Conservation (phyloP, 305 asterid genomes). For the Salvia sclarea region DNA sequence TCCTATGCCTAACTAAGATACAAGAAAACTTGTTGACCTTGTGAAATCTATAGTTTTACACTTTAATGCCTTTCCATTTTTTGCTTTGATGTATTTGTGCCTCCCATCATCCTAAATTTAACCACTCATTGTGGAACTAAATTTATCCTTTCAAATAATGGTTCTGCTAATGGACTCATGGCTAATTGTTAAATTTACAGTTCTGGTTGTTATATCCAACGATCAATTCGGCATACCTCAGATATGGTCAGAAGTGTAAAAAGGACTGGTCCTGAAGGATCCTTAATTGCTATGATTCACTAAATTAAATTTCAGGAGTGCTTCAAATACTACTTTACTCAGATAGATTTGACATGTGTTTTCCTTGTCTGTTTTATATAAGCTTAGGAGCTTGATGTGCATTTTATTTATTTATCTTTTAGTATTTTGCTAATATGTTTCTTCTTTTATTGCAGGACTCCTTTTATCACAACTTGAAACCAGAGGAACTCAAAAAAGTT, state of each 20-base stretch:
- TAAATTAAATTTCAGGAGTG: background rate
- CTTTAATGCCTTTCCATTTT: constrained; percentile 11
- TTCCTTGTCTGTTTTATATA: constrained; percentile 13
- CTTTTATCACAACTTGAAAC: constrained; percentile 76
- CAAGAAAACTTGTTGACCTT: constrained; percentile 5
- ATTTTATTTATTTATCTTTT: background rate
- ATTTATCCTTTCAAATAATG: background rate
- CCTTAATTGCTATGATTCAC: background rate
- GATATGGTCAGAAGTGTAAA: background rate
- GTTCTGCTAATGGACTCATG: background rate
- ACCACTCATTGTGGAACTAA: background rate
- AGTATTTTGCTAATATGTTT: constrained; percentile 16
- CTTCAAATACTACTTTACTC: constrained; percentile 3
- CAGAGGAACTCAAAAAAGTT: constrained; percentile 82
- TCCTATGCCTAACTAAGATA: constrained; percentile 1
- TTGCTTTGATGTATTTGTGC: constrained; percentile 5
- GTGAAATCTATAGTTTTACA: constrained; percentile 9
- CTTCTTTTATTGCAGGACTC: constrained; percentile 69
- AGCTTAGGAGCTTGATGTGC: constrained; percentile 6
- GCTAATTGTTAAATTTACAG: too few relatives aligned
- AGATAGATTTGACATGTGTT: constrained; percentile 21
- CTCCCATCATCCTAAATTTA: constrained; percentile 5
- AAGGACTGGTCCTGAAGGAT: constrained; percentile 3
- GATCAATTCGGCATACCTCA: background rate
- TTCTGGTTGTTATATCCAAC: constrained; percentile 2